phyloP scores from a whole-genome alignment of 345 rosid species.

The Populus deltoides region DNA sequence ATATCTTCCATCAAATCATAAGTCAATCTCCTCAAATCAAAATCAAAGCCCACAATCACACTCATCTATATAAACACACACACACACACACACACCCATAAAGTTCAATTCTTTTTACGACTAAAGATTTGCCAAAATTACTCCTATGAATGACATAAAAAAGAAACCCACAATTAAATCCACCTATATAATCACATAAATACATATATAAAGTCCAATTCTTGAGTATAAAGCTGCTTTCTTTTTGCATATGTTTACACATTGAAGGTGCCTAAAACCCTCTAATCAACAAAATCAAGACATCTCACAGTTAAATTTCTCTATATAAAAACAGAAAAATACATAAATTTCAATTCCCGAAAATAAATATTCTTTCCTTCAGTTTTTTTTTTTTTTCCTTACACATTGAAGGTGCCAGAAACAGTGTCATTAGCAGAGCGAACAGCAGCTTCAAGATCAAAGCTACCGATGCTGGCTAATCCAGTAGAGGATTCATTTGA shows the following conservation, averaged over 20 bases:
- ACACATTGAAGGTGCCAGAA: slow-evolving; percentile 34
- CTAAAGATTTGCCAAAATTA: not conserved
- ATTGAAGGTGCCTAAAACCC: not conserved
- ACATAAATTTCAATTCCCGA: not conserved
- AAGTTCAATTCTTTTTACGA: not conserved
- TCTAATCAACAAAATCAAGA: not conserved
- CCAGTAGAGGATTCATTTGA: not conserved
- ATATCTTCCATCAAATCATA: not conserved
- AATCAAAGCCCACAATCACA: not conserved
- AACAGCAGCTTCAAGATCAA: slow-evolving; percentile 33
- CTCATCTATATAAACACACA: not conserved
- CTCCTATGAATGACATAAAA: not conserved
- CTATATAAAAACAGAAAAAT: not conserved
- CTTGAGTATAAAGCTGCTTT: not conserved
- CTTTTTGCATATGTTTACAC: not conserved
- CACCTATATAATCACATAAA: not conserved
- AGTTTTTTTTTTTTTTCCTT: not conserved
- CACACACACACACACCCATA: not conserved
- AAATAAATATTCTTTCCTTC: not conserved
- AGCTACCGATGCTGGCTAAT: slow-evolving; percentile 3
- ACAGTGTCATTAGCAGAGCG: slow-evolving; percentile 30
- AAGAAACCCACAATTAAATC: not conserved
- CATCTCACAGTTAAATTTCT: not conserved
- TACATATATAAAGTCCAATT: not conserved
- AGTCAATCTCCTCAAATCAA: not conserved